These are phyloP conservation scores for Cymbopogon citratus DNA, from an alignment of 176 grass and related monocot genomes.

Conservation along the genomic window DNA sequence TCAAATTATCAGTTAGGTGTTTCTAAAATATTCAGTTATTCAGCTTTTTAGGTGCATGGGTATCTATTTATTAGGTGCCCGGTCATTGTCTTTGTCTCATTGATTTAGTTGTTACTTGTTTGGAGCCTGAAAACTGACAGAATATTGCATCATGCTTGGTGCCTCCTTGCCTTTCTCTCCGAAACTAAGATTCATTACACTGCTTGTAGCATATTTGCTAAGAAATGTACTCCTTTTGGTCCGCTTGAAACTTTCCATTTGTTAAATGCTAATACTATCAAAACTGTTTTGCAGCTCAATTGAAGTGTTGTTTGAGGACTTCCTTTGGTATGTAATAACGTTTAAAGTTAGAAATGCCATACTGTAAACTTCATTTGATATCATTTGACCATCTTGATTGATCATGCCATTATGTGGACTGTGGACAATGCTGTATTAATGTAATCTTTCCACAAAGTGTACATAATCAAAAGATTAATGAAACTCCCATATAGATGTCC, in stretches of 20 bases:
- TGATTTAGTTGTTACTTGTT: not conserved
- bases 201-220: not conserved
- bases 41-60: not conserved
- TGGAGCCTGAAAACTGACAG: not conserved
- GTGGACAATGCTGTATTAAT: not conserved
- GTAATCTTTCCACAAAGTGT: not conserved
- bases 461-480: not conserved
- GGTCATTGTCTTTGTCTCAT: not conserved
- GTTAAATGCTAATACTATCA: constrained; percentile 1
- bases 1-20: not conserved
- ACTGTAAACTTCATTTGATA: not conserved
- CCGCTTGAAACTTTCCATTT: not conserved
- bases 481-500: not conserved
- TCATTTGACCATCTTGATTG: not conserved
- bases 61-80: not conserved
- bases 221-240: not conserved
- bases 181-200: not conserved
- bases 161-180: not conserved
- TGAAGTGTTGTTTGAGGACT: constrained; percentile 76
- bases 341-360: not conserved
- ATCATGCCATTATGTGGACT: not conserved
- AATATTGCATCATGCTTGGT: not conserved
- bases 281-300: constrained; percentile 47
- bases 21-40: not conserved
- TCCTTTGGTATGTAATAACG: constrained; percentile 76